phyloP scores from a whole-genome alignment of 106 monocot genomes.

The Phalaenopsis equestris region DNA sequence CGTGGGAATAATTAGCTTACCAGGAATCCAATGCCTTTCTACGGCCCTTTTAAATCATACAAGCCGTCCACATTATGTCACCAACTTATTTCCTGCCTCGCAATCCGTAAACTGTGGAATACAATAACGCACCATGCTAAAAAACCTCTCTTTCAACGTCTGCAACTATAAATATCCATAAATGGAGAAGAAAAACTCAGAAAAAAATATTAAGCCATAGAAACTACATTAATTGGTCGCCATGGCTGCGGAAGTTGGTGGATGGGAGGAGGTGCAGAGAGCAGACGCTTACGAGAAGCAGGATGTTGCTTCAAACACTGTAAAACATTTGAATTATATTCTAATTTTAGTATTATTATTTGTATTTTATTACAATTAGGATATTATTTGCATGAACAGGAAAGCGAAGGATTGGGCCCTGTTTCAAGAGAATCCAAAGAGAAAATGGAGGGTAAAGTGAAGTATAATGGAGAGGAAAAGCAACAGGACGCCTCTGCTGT shows the following conservation, averaged over 20 bases:
- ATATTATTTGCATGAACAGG: background rate
- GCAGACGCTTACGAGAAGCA: background rate
- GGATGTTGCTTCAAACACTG: background rate
- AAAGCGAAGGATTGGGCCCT: background rate
- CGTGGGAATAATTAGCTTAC: too few species aligned
- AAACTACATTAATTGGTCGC: background rate
- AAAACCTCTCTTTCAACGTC: background rate
- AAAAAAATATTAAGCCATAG: background rate
- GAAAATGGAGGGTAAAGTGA: background rate
- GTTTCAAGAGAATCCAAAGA: background rate
- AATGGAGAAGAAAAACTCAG: background rate
- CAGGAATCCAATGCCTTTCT: too few species aligned
- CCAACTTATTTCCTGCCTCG: background rate
- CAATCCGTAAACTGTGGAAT: background rate
- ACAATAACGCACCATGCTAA: too few species aligned
- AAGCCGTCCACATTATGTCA: too few species aligned
- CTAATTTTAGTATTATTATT: background rate
- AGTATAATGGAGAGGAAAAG: too few species aligned
- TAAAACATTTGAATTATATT: background rate
- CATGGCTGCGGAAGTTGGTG: background rate
- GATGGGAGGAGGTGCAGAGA: slow-evolving; percentile 5
- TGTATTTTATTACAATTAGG: background rate
- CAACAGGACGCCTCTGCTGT: too few species aligned
- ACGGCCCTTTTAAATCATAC: too few species aligned
- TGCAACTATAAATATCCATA: background rate